A percentile compares a stretch with the other conserved stretches of the same genome.
Conservation (phyloP, 73 alveolate species). For the Paramecium pentaurelia region DNA sequence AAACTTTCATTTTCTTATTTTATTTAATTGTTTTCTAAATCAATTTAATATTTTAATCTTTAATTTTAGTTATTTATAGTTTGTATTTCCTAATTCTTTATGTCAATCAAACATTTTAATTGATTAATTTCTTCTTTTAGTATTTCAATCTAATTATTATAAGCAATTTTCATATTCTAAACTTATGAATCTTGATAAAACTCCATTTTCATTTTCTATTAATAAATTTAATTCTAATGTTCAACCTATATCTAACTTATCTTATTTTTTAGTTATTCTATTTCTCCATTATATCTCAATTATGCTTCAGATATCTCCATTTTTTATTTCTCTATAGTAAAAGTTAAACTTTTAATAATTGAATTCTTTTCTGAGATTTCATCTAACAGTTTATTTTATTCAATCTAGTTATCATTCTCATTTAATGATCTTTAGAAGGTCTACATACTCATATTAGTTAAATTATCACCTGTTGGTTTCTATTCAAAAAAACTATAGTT, state of each 20-base stretch:
- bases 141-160: neutral
- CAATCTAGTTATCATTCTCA: neutral
- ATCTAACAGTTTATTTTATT: neutral
- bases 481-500: neutral
- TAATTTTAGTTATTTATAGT: neutral
- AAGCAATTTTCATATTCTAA: neutral
- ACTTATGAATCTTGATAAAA: neutral
- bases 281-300: neutral
- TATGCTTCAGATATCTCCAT: neutral
- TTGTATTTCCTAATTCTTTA: neutral
- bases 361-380: neutral
- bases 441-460: neutral
- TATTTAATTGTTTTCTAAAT: neutral
- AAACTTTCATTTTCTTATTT: neutral
- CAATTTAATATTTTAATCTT: neutral
- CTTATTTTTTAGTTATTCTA: neutral
- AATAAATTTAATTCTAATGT: neutral
- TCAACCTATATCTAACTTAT: neutral
- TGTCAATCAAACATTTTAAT: neutral
- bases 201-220: neutral
- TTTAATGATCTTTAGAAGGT: neutral
- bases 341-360: neutral
- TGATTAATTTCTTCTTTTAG: neutral
- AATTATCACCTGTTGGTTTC: neutral
- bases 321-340: neutral